Evolutionary conservation across 2,329 filamentous ascomycete species (phyloP), one percentile per base, ranked within the genome.

Genomic region (Blumeria graminis): DNA sequence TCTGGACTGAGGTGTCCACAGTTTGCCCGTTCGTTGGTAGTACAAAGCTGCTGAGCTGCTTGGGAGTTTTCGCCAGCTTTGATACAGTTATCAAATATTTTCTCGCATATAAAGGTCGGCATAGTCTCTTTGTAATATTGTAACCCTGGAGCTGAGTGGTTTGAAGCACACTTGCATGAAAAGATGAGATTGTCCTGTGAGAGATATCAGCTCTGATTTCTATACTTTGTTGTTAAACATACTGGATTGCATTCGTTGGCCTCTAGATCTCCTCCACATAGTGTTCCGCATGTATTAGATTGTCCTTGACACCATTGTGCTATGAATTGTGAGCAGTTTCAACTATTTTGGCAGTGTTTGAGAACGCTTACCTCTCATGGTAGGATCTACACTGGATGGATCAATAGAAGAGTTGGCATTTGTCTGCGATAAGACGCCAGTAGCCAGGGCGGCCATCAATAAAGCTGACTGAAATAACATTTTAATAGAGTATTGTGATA

Each of bases 31-130:
- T 68, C 58, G 54, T 60, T 61, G 5, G 55, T 62, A 50, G 64
- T 69, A 72, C 80, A 83, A 53, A 66, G 58, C 55, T 68, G 61
- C 62, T 75, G 71, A 55, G 67, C 69, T 58, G 71, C 65, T 45
- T 69, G 65, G 59, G 76, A 68, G 59, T 73, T 67, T 61, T 71
- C 68, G 63, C 73, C 62, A 57, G 67, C 63, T 33, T 60, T n/a
- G 58, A 74, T 71, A 64, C 74, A 76, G 61, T 74, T 70, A 28
- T 60, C 62, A 63, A 68, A 76, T 68, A 72, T 75, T 60, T 68
- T 68, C 63, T 73, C 64, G 70, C 80, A 83, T 66, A 78, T 72
- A 67, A 71, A 80, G 68, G 71, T 77, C 45, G 78, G 78, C 53
- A 84, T 69, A 28, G 77, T 78, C 67, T 76, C 69, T 56, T 68